A percentile compares a stretch with the other conserved stretches of the same genome.
These are phyloP conservation scores for Lecanicillium sp. DNA, from an alignment of 2,329 filamentous ascomycete species.

Conservation along the genomic window DNA sequence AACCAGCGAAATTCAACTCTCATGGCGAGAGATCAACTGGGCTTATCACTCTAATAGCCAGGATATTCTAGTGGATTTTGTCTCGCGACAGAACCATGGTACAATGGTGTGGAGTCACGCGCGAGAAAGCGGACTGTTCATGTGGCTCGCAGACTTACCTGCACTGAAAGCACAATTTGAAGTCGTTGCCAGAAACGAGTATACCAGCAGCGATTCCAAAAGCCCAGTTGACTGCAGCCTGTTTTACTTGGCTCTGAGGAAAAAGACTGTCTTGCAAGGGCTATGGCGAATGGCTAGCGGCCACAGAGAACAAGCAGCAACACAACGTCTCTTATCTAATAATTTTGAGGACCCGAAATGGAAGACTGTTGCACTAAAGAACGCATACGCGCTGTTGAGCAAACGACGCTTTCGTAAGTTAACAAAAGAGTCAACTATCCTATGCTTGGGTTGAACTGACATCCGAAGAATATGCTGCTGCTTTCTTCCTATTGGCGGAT, in stretches of 20 bases:
- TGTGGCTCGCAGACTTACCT: constrained; percentile 78
- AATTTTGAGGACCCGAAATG: constrained; percentile 84
- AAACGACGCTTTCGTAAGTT: constrained; percentile 72
- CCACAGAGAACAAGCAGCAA: constrained; percentile 77
- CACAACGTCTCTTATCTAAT: constrained; percentile 73
- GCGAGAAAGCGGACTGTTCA: constrained; percentile 79
- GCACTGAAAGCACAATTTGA: constrained; percentile 74
- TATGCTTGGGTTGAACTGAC: constrained; percentile 13
- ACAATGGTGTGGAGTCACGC: constrained; percentile 80
- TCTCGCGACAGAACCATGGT: constrained; percentile 70
- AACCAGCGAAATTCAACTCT: constrained; percentile 57
- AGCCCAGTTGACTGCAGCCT: constrained; percentile 87
- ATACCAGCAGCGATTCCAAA: constrained; percentile 77
- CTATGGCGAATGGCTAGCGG: constrained; percentile 92
- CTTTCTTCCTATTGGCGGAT: constrained; percentile 89
- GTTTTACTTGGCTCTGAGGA: constrained; percentile 82
- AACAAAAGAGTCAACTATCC: neutral
- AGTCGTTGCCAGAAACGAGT: constrained; percentile 84
- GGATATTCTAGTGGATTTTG: constrained; percentile 80
- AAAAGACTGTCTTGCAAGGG: constrained; percentile 83
- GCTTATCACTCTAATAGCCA: constrained; percentile 80
- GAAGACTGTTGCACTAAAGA: constrained; percentile 85
- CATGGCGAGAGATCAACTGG: constrained; percentile 76
- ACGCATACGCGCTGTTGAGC: constrained; percentile 89
- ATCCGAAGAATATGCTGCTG: constrained; percentile 76